A percentile compares a stretch with the other conserved stretches of the same genome.
These are phyloP conservation scores for Saururus chinensis DNA, from an alignment of 164 flowering plant species.

Conservation along the genomic window DNA sequence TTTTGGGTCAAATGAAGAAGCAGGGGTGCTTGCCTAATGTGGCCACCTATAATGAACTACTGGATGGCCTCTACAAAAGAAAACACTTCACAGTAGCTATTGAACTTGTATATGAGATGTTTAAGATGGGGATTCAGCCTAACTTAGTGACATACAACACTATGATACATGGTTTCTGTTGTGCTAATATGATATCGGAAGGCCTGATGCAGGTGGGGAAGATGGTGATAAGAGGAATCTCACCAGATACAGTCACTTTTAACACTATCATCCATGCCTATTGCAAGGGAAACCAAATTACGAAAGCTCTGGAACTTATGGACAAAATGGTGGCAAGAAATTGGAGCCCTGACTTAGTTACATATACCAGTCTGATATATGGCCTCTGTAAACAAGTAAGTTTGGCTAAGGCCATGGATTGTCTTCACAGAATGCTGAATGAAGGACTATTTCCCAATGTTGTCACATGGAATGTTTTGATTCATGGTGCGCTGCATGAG, in stretches of 20 bases:
- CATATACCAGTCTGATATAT: constrained; percentile 51
- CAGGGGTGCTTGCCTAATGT: constrained; percentile 45
- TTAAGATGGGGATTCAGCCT: constrained; percentile 27
- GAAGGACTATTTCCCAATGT: constrained; percentile 47
- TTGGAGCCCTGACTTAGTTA: constrained; percentile 38
- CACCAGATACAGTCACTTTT: constrained; percentile 48
- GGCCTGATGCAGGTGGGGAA: constrained; percentile 40
- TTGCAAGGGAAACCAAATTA: constrained; percentile 44
- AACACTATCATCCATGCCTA: constrained; percentile 54
- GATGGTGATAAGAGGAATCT: constrained; percentile 53
- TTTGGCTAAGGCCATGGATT: constrained; percentile 41
- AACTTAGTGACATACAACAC: constrained; percentile 60
- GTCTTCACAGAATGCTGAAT: constrained; percentile 45
- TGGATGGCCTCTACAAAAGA: constrained; percentile 49
- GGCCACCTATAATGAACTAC: constrained; percentile 59
- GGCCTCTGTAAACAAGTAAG: constrained; percentile 45
- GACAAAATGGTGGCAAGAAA: constrained; percentile 21
- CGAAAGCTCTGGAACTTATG: constrained; percentile 33
- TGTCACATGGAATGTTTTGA: constrained; percentile 57
- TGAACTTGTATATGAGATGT: constrained; percentile 39
- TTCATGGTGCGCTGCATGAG: constrained; percentile 31
- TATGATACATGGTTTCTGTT: constrained; percentile 40
- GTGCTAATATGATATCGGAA: constrained; percentile 29
- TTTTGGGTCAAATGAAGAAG: constrained; percentile 43
- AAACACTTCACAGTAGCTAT: constrained; percentile 27